phyloP scores from a whole-genome alignment of 805 yeast genomes.

The Tetrapisispora phaffii region DNA sequence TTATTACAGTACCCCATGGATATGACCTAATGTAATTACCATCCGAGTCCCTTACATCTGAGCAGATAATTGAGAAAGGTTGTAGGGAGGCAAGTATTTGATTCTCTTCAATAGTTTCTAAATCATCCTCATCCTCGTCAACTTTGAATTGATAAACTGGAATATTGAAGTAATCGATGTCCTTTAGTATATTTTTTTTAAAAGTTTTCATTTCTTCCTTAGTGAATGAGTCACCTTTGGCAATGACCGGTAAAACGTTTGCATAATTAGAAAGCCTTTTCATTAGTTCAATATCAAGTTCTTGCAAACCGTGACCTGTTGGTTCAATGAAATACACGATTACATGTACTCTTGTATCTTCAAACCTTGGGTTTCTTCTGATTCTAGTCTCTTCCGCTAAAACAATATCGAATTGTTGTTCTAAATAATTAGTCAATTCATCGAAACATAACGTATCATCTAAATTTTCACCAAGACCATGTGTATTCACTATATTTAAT shows the following conservation, averaged over 20 bases:
- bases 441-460: slow-evolving; percentile 58
- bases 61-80: slow-evolving; percentile 65
- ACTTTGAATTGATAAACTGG: slow-evolving; percentile 65
- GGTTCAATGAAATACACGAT: slow-evolving; percentile 66
- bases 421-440: slow-evolving; percentile 57
- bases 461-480: slow-evolving; percentile 72
- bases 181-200: slow-evolving; percentile 49
- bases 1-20: slow-evolving; percentile 63
- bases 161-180: slow-evolving; percentile 57
- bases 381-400: slow-evolving; percentile 82
- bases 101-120: slow-evolving; percentile 61
- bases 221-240: slow-evolving; percentile 66
- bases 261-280: slow-evolving; percentile 60
- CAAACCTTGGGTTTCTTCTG: slow-evolving; percentile 73
- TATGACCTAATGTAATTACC: slow-evolving; percentile 59
- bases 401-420: slow-evolving; percentile 69
- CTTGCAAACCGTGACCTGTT: slow-evolving; percentile 69
- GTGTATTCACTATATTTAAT: slow-evolving; percentile 61
- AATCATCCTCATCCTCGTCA: slow-evolving; percentile 65
- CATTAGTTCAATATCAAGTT: slow-evolving; percentile 64
- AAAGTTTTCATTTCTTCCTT: slow-evolving; percentile 46
- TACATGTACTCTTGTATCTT: slow-evolving; percentile 68
- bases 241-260: slow-evolving; percentile 61
- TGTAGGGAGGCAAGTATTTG: slow-evolving; percentile 51
- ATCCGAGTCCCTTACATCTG: slow-evolving; percentile 47